Conservation (phyloP, 441 rosid genomes). For the Erysimum cheiri region DNA sequence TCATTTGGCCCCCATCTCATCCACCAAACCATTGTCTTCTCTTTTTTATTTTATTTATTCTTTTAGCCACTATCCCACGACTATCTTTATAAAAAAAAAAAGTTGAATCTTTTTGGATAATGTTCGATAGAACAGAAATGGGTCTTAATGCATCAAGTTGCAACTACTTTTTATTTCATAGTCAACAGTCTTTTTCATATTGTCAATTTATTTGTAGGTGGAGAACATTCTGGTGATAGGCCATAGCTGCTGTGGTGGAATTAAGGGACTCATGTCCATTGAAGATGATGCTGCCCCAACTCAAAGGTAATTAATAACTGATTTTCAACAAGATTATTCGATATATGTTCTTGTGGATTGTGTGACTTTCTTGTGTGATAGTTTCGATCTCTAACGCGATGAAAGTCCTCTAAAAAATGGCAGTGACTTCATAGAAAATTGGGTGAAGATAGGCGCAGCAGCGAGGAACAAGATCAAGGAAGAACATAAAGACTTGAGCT, state of each 20-base stretch:
- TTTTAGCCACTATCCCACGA: slow-evolving; percentile 28
- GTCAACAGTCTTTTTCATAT: neutral
- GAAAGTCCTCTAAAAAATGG: slow-evolving; percentile 17
- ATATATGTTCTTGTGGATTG: neutral
- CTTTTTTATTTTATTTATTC: neutral
- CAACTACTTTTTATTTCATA: slow-evolving; percentile 3
- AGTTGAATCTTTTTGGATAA: slow-evolving; percentile 28
- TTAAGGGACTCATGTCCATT: slow-evolving; percentile 49
- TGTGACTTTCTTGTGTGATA: neutral
- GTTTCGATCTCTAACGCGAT: neutral
- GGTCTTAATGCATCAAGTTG: slow-evolving; percentile 24
- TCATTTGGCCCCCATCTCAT: slow-evolving; percentile 31
- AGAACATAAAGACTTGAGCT: slow-evolving; percentile 46
- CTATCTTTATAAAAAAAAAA: neutral
- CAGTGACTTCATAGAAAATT: slow-evolving; percentile 88
- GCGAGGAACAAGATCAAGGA: slow-evolving; percentile 79
- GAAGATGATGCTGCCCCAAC: slow-evolving; percentile 44
- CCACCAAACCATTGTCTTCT: slow-evolving; percentile 13
- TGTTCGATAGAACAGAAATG: slow-evolving; percentile 6
- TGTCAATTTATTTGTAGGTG: slow-evolving; percentile 37
- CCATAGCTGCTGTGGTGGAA: slow-evolving; percentile 56
- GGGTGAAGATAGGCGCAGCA: slow-evolving; percentile 79
- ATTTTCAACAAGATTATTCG: neutral
- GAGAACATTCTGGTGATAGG: slow-evolving; percentile 52
- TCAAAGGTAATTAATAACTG: slow-evolving; percentile 29